Percentiles rank a stretch among this genome's conserved stretches.
phyloP scores from a whole-genome alignment of 2,329 filamentous ascomycete genomes.

The Colletotrichum simmondsii region DNA sequence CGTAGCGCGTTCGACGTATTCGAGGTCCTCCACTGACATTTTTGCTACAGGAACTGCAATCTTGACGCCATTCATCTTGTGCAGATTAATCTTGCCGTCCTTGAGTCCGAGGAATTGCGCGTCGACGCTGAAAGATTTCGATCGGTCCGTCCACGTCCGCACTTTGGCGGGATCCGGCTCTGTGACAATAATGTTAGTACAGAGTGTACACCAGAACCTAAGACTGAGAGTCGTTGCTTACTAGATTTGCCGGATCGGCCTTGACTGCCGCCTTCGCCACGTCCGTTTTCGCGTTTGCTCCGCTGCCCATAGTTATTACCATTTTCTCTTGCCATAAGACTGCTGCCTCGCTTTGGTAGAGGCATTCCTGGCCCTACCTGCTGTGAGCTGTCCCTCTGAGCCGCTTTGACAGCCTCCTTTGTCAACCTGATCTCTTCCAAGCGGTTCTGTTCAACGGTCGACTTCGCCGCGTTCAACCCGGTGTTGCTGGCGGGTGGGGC shows the following conservation, averaged over 20 bases:
- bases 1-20: slow-evolving; percentile 91
- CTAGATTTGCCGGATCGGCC: slow-evolving; percentile 62
- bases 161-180: slow-evolving; percentile 87
- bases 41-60: slow-evolving; percentile 96
- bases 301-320: slow-evolving; percentile 77
- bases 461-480: slow-evolving; percentile 65
- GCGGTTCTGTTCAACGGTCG: slow-evolving; percentile 80
- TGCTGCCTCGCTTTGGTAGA: slow-evolving; percentile 83
- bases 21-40: slow-evolving; percentile 94
- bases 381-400: slow-evolving; percentile 63
- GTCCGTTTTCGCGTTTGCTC: slow-evolving; percentile 75
- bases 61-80: slow-evolving; percentile 98
- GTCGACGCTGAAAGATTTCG: slow-evolving; percentile 96
- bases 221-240: slow-evolving; percentile 57
- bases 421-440: slow-evolving; percentile 86
- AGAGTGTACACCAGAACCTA: background rate
- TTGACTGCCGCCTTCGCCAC: slow-evolving; percentile 63
- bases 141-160: slow-evolving; percentile 93
- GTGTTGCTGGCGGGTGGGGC: slow-evolving; percentile 58
- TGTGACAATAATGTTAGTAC: slow-evolving; percentile 47
- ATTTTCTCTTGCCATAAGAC: slow-evolving; percentile 74
- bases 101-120: slow-evolving; percentile 95
- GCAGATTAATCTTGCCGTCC: slow-evolving; percentile 96
- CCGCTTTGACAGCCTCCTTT: slow-evolving; percentile 78
- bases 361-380: slow-evolving; percentile 81